Evolutionary conservation across 768 basidiomycete species (phyloP), one percentile per base, ranked within the genome.

Genomic region (Psilocybe cubensis): DNA sequence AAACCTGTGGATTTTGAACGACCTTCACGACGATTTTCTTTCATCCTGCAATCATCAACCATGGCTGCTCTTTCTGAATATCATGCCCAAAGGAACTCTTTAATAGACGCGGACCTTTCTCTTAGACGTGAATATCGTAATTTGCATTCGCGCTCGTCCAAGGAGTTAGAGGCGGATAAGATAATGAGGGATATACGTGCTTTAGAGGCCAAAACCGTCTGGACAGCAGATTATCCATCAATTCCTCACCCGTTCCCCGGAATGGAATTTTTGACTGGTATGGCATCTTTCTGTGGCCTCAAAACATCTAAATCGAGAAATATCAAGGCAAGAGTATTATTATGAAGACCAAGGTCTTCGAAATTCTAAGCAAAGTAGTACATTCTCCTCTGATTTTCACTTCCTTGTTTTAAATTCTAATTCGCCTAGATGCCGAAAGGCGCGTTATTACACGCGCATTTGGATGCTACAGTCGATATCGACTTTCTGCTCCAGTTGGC

Each of bases 241-340:
- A 74, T 84, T 44, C 82, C 79, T 3, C 83, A 90, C 62, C 76
- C 85, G 1, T 91, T 89, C 61, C 88, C 88, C 20, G 90, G 90
- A 41, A 90, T 91, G 88, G 87, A 84, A 62, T 92, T 91, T 63
- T 71, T 91, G 60, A 91, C 86, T 40, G 87, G 88, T 86, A 62
- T 49, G 51, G 41, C 8, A 10, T 53, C 20, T 43, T 11, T 29
- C 20, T 10, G 17, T 44, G 17, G 27, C 35, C 46, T 23, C 2
- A 33, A n/a, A 1, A 18, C 14, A 25, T n/a, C 12, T 18, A 2
- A 48, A 25, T 42, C 24, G 24, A 35, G 10, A n/a, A 52, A 42
- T 21, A 29, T 48, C 25, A 61, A 86, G 85, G 84, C 41, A 81
- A 79, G 63, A 68, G 66, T 42, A 78, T 86, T 42, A 88, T 91